Percentiles rank a stretch among this genome's conserved stretches.
These are phyloP conservation scores for Petunia hybrid DNA, from an alignment of 305 asterid species.

Conservation along the genomic window DNA sequence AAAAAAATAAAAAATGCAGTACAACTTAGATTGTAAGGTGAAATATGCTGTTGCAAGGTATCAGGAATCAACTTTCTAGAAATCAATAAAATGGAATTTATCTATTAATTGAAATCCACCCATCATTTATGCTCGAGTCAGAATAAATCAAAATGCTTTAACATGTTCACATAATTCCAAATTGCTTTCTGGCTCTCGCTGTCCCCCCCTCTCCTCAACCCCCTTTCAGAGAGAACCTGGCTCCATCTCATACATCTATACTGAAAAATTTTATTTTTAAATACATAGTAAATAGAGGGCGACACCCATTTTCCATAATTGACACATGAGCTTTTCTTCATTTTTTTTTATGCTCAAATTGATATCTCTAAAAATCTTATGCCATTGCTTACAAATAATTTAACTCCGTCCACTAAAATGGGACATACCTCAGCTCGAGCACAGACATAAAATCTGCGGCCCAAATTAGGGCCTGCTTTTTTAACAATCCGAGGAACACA, in stretches of 20 bases:
- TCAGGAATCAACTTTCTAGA: background rate
- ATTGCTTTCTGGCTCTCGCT: background rate
- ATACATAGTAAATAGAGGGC: background rate
- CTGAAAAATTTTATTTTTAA: background rate
- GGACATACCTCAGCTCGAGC: conserved; percentile 91
- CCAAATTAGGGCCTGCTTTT: conserved; percentile 87
- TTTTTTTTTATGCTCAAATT: conserved; percentile 27
- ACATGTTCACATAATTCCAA: background rate
- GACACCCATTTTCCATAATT: background rate
- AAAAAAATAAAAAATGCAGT: background rate
- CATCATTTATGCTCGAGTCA: background rate
- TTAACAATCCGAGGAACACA: conserved; percentile 90
- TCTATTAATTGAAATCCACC: background rate
- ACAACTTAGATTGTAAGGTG: background rate
- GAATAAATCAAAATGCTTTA: background rate
- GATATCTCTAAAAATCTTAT: background rate
- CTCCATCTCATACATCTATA: background rate
- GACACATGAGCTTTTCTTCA: background rate
- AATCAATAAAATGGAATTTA: background rate
- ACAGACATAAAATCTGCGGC: conserved; percentile 87
- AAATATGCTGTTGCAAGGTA: background rate
- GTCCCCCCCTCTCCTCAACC: background rate
- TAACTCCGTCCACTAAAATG: conserved; percentile 24
- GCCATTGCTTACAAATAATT: background rate
- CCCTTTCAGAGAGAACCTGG: background rate